Base-by-base conservation (phyloP, 306 rosid genomes). In the Vicia faba region DNA sequence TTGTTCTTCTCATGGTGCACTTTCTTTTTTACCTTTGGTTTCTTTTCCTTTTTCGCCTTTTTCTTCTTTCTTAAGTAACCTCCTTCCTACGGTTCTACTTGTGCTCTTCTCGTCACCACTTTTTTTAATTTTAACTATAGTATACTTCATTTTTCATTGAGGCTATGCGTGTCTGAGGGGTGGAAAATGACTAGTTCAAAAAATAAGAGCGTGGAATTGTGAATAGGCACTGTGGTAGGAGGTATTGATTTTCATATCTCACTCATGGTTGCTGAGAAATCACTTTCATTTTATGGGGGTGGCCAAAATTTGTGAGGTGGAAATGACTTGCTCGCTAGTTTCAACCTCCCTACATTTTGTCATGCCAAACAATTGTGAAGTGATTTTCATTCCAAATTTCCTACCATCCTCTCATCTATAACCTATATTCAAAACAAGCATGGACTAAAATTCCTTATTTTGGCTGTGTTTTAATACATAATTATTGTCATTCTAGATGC, bases 1-100 rank as follows among this genome's bases (percentile, higher is more conserved):
- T 75, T 75, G 29, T 61, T 80, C 68, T 61, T 80, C 72, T 50
- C 80, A 75, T 66, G 64, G 66, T 66, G 71, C 68, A 33, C 71
- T 71, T 20, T 64, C 58, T 66, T 64, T 65, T 79, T 69, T 11
- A 14, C 7, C 66, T 41, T 71, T 75, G 41, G 46, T 60, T 70
- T 65, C 71, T 66, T 75, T 65, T 70, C 55, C 62, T 66, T 75
- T 80, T 66, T 26, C 0, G 25, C 64, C 35, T 10, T 31, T 71
- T 49, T 41, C 80, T 71, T 80, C 69, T 71, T 71, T 59, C 13
- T 72, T 53, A 80, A 75, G 84, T 36, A 55, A 55, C 18, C 80
- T 71, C 63, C 65, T 71, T 66, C 72, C 31, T 58, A 75, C 71
- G 72, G 80, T 26, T 48, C 8, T 45, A 28, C 4, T 16, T 55